Evolutionary conservation across 176 grass and related monocot genomes (phyloP).

Genomic region (Musa beccarii): DNA sequence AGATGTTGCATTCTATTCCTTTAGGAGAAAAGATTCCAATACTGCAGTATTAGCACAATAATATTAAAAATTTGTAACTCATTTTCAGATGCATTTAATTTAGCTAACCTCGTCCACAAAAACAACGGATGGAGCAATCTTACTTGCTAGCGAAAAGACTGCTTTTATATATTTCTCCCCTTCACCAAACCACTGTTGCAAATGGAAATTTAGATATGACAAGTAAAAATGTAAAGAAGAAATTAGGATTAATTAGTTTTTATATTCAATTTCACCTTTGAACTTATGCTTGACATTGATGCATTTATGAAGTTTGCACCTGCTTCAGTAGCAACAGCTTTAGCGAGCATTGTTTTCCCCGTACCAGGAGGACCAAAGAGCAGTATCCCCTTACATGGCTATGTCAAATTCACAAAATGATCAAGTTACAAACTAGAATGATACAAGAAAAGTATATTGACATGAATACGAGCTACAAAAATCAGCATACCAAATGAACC

Average conservation of each 20-base stretch:
- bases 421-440: conserved; percentile 9
- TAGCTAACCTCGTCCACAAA: conserved; percentile 93
- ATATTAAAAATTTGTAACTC: background rate
- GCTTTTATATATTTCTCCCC: conserved; percentile 98
- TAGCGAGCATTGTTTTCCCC: conserved; percentile 99
- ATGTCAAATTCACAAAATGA: background rate
- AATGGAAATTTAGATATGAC: conserved; percentile 31
- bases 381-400: conserved; percentile 97
- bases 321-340: conserved; percentile 98
- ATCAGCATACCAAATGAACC: background rate
- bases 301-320: conserved; percentile 98
- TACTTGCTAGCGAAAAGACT: conserved; percentile 93
- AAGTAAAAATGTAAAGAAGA: conserved; percentile 20
- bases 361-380: conserved; percentile 96
- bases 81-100: background rate
- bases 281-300: conserved; percentile 98
- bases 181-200: conserved; percentile 94
- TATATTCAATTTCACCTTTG: conserved; percentile 45
- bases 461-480: conserved; percentile 16
- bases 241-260: background rate
- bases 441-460: conserved; percentile 9
- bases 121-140: conserved; percentile 96
- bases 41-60: conserved; percentile 6
- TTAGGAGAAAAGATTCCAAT: background rate
- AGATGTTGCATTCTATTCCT: background rate